Evolutionary conservation across 2,329 filamentous ascomycete genomes (phyloP), one percentile per base, ranked within the genome.

Genomic region (Huntiella savannae): DNA sequence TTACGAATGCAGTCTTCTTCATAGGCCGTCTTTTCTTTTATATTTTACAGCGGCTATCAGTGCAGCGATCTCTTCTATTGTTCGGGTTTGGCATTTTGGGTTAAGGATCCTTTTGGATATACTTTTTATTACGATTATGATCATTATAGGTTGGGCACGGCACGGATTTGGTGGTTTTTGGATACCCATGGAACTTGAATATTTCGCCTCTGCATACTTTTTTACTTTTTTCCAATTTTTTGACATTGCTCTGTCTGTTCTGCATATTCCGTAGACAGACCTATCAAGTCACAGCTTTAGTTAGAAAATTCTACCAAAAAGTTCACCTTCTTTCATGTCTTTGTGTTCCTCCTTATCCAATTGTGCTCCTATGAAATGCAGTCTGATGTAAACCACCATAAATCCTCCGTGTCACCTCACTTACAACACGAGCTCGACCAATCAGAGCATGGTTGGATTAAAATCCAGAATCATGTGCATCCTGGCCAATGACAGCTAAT

Each of bases 131-230:
- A 50, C 44, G 48, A 50, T 50, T 47, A 50, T 46, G 40, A 49
- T 49, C 43, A 50, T 41, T 45, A 44, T 43, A 34, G 33, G 13
- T 33, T 50, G 33, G 47, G 47, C 17, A 45, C 42, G 43, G 42
- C 15, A 40, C 19, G 22, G 40, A 22, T 36, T 38, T 46, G 46
- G 48, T 45, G 45, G 44, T 22, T 47, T 46, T 46, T 40, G 43
- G 33, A 49, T 50, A 50, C 48, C 48, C 48, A 44, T 41, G 36
- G 48, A 50, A 50, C 48, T 39, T 39, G 40, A 50, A 50, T 38
- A 50, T 38, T 47, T 47, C 39, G 33, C 39, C 43, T 43, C 34
- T 11, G 7, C 46, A 43, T 34, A 12, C 28, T 33, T 37, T 35
- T 16, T 35, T 46, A 10, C 2, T 7, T 28, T 28, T 28, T 28